phyloP scores from a whole-genome alignment of 208 protist species.

The Naegleria lovaniensis region DNA sequence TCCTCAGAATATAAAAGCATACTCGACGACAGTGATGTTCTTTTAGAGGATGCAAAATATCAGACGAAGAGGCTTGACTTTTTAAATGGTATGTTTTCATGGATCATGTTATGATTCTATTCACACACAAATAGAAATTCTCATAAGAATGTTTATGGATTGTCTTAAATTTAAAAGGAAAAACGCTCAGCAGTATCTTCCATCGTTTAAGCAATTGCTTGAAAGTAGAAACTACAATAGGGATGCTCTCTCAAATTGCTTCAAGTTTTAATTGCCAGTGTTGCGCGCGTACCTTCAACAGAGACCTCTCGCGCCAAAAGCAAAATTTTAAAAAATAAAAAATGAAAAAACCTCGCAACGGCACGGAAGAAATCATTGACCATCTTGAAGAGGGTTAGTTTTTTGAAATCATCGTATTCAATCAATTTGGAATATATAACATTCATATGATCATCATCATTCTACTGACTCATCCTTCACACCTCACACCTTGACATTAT shows the following conservation, averaged over 20 bases:
- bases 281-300: no score
- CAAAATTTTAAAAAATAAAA: no score
- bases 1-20: conserved; percentile 18
- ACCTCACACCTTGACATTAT: no score
- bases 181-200: background rate
- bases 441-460: no score
- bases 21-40: background rate
- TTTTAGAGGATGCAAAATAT: background rate
- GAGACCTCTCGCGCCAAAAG: no score
- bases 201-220: background rate
- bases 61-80: background rate
- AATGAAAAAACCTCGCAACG: no score
- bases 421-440: no score
- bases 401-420: no score
- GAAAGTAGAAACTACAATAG: background rate
- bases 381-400: no score
- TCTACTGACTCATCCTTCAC: no score
- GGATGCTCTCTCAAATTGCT: background rate
- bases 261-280: background rate
- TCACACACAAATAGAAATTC: background rate
- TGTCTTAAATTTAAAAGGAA: background rate
- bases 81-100: background rate
- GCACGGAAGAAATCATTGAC: no score
- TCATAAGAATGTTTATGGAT: background rate
- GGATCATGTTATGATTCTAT: no score